Evolutionary conservation across 129 eudicot genomes (phyloP).

Genomic region (Chrysanthemum lavandulifolium): DNA sequence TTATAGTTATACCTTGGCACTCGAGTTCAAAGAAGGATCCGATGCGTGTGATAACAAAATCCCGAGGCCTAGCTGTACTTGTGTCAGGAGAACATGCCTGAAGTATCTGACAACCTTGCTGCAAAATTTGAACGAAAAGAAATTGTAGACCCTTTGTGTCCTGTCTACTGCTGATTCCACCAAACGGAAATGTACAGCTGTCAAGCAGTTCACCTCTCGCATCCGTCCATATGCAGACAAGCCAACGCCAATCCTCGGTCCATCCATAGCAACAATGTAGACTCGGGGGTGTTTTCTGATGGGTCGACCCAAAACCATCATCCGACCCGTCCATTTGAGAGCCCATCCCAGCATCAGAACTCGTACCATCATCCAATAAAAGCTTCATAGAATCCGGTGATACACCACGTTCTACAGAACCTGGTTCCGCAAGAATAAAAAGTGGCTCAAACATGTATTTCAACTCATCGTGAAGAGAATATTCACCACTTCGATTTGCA

Average conservation of each 20-base stretch:
- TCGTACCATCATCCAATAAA: constrained; percentile 67
- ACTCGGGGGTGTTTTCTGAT: constrained; percentile 65
- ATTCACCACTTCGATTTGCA: constrained; percentile 55
- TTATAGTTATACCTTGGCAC: constrained; percentile 71
- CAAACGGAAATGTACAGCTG: constrained; percentile 88
- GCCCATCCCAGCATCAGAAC: constrained; percentile 65
- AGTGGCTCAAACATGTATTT: constrained; percentile 96
- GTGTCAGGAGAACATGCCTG: constrained; percentile 80
- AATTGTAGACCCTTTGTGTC: constrained; percentile 96
- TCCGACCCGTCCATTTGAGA: constrained; percentile 68
- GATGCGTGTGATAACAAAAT: constrained; percentile 84
- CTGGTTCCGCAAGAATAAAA: constrained; percentile 90
- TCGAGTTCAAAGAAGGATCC: constrained; percentile 96
- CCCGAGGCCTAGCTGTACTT: constrained; percentile 67
- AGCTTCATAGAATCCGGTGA: constrained; percentile 66
- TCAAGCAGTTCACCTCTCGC: constrained; percentile 95
- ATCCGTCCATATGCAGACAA: constrained; percentile 96
- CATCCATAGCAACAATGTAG: constrained; percentile 99
- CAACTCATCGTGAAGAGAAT: constrained; percentile 55
- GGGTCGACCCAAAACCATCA: constrained; percentile 67
- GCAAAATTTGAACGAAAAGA: constrained; percentile 88
- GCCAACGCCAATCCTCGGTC: constrained; percentile 99
- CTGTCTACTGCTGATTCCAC: constrained; percentile 96
- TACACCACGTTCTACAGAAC: constrained; percentile 79
- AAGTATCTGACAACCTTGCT: constrained; percentile 96